Evolutionary conservation across 2,329 filamentous ascomycete species (phyloP).

Genomic region (Ophiognomonia clavigignenti-juglandacearum): DNA sequence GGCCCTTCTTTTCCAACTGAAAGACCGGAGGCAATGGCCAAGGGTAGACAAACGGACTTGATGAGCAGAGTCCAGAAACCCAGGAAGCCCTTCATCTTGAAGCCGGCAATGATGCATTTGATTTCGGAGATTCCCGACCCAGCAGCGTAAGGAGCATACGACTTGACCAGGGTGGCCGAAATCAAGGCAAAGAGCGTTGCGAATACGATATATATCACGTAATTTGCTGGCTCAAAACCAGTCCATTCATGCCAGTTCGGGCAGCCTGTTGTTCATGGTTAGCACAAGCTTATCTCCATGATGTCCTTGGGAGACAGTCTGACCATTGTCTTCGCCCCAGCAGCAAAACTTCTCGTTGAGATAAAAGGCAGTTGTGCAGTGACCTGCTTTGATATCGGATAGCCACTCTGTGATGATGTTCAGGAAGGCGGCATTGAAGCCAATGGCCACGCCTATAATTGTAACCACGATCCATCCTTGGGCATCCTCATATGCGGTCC

Average conservation of each 20-base stretch:
- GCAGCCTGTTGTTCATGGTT: slow-evolving; percentile 55
- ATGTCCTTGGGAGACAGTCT: slow-evolving; percentile 13
- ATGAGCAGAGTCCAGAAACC: slow-evolving; percentile 88
- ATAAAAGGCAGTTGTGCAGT: slow-evolving; percentile 94
- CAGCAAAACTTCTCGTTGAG: slow-evolving; percentile 97
- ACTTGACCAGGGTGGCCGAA: slow-evolving; percentile 79
- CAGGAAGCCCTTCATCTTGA: slow-evolving; percentile 98
- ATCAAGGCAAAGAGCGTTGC: slow-evolving; percentile 79
- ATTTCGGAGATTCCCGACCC: slow-evolving; percentile 98
- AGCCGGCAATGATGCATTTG: slow-evolving; percentile 98
- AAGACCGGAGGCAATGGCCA: slow-evolving; percentile 89
- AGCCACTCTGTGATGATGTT: slow-evolving; percentile 98
- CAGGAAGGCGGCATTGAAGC: slow-evolving; percentile 84
- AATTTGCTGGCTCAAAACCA: slow-evolving; percentile 71
- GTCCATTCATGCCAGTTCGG: slow-evolving; percentile 88
- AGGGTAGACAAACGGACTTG: slow-evolving; percentile 84
- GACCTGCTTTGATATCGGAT: slow-evolving; percentile 90
- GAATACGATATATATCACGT: slow-evolving; percentile 82
- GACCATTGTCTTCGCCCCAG: slow-evolving; percentile 87
- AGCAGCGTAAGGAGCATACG: slow-evolving; percentile 91
- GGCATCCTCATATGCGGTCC: slow-evolving; percentile 88
- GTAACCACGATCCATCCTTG: slow-evolving; percentile 98
- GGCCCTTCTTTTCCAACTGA: slow-evolving; percentile 97
- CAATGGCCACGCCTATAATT: slow-evolving; percentile 86
- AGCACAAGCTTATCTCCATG: neutral